Base-by-base conservation (phyloP, 192 early-diverging fungal genomes). In the Coemansia umbellata region DNA sequence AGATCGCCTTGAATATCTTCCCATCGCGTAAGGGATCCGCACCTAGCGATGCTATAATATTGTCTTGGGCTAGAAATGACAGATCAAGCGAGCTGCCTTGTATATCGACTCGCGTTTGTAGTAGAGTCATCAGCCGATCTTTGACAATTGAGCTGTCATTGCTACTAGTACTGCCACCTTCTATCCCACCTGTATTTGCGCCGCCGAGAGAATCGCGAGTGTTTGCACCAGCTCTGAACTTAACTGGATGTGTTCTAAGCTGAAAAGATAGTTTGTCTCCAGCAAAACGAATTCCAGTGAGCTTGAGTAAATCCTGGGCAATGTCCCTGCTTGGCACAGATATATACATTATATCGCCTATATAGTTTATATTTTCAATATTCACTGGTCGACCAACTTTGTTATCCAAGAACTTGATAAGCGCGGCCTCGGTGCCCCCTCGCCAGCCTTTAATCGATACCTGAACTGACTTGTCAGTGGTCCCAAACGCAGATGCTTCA, bases 201-300 rank as follows among this genome's bases (percentile, higher is more conserved):
- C 43, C 40, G 14, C 36, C 53, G 21, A 42, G 42, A 2, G 39
- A 47, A 26, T 62, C 53, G 10, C 60, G 58, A 10, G 45, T 45
- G 24, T 48, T 31, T 3, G 39, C 56, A 0, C 44, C 58, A 3
- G 58, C 35, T 14, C 70, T 59, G 44, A 74, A 74, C 26, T 57
- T 63, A 24, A 63, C 64, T 3, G 60, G 71, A n/a, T 63, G 59
- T 15, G 56, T 60, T 43, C 62, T 67, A 23, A 74, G 31, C 45
- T 75, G 73, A 9, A 76, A 49, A 3, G 63, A 42, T 31, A 76
- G 51, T 55, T 66, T 76, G 31, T 58, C 57, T 9, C 67, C 66
- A 17, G 67, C 62, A 62, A 69, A 76, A 21, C 73, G 61, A 31
- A 76, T 66, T 11, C 73, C 73, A 32, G 47, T 76, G 23, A 76